Conservation (phyloP, 768 basidiomycete species). For the Phaeotremella skinneri region DNA sequence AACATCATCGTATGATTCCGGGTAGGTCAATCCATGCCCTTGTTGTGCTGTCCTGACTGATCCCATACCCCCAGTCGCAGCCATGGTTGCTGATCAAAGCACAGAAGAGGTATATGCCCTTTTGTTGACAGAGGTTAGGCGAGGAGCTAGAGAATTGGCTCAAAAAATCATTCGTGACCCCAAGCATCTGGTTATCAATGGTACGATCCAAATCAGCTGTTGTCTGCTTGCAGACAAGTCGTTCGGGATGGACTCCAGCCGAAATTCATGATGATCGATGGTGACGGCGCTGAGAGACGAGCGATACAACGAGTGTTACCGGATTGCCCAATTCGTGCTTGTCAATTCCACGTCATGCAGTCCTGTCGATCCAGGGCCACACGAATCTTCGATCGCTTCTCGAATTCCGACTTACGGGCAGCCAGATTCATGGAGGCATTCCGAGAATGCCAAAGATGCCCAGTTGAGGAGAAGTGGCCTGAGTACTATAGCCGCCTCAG, state of each 20-base stretch:
- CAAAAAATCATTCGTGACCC: background rate
- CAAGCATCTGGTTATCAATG: background rate
- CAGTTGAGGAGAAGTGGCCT: background rate
- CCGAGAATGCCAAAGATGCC: constrained; percentile 13
- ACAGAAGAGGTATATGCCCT: constrained; percentile 8
- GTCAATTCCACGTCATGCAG: constrained; percentile 21
- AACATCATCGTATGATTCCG: constrained; percentile 17
- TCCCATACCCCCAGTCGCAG: constrained; percentile 4
- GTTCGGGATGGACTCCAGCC: constrained; percentile 5
- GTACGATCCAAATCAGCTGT: background rate
- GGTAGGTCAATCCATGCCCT: background rate
- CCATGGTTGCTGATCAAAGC: constrained; percentile 9
- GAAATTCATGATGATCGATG: constrained; percentile 18
- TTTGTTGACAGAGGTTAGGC: constrained; percentile 2
- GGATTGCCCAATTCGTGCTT: constrained; percentile 4
- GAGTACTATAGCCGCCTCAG: constrained; percentile 2
- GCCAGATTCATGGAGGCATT: constrained; percentile 3
- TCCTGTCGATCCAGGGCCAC: constrained; percentile 4
- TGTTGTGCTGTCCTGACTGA: background rate
- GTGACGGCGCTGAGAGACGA: constrained; percentile 5
- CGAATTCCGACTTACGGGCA: background rate
- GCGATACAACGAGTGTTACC: constrained; percentile 9
- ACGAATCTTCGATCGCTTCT: constrained; percentile 1
- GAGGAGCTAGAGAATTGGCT: background rate
- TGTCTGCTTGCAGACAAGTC: background rate